phyloP scores from a whole-genome alignment of 257 asterid genomes.

The Lycium barbarum region DNA sequence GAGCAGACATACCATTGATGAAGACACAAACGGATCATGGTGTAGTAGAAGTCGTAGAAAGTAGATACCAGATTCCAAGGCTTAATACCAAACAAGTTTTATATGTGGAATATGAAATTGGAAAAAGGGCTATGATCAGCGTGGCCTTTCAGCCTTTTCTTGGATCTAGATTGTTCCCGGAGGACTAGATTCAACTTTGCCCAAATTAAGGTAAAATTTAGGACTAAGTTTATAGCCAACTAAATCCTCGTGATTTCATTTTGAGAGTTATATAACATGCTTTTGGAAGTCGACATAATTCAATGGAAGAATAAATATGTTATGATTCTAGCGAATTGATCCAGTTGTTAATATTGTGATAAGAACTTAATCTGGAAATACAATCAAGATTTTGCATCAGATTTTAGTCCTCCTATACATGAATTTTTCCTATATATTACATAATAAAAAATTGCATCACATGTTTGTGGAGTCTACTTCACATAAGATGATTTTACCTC shows the following conservation, averaged over 20 bases:
- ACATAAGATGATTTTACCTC: neutral
- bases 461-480: conserved; percentile 1
- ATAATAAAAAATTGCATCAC: neutral
- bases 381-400: conserved; percentile 5
- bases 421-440: neutral
- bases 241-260: neutral
- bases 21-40: neutral
- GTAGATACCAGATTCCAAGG: neutral
- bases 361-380: neutral
- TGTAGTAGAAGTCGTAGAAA: neutral
- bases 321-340: neutral
- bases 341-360: neutral
- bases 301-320: neutral
- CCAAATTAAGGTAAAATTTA: neutral
- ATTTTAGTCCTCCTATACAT: neutral
- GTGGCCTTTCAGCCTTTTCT: too few species aligned
- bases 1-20: neutral
- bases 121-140: too few species aligned
- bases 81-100: neutral
- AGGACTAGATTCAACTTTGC: conserved; percentile 18
- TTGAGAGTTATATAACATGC: neutral
- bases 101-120: neutral
- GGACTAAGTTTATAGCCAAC: neutral
- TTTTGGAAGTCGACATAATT: neutral
- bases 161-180: neutral